A percentile compares a stretch with the other conserved stretches of the same genome.
Evolutionary conservation across 2,329 filamentous ascomycete genomes (phyloP).

Genomic region (Coniella lustricola): DNA sequence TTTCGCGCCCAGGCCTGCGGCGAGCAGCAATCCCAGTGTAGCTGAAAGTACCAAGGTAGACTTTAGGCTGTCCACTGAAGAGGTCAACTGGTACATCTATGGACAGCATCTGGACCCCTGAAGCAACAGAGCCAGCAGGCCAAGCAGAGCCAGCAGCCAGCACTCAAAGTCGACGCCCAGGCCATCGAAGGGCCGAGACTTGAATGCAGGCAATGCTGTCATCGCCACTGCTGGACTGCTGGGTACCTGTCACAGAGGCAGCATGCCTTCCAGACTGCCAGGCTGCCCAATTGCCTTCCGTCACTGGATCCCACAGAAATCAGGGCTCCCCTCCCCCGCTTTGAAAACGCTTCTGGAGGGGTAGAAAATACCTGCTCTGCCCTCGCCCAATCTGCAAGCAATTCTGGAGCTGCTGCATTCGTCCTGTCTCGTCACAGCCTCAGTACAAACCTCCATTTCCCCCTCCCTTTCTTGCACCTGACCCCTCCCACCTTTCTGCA

Average conservation of each 20-base stretch:
- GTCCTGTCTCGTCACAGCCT: conserved; percentile 3
- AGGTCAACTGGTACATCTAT: not conserved
- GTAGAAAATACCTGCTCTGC: conserved; percentile 15
- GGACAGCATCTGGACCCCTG: not conserved
- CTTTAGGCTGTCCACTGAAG: too few relatives aligned
- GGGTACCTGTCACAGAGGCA: conserved; percentile 1
- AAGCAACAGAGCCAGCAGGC: not conserved
- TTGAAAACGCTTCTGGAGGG: conserved; percentile 18
- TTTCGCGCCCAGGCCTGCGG: too few relatives aligned
- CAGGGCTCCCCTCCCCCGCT: conserved; percentile 22
- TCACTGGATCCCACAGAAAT: conserved; percentile 20
- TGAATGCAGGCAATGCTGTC: conserved; percentile 6
- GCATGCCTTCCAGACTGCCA: too few relatives aligned
- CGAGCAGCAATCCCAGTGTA: not conserved
- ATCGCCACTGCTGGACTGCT: conserved; percentile 1
- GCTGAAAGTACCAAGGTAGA: too few relatives aligned
- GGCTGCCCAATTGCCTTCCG: conserved; percentile 1
- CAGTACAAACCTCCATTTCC: conserved; percentile 10
- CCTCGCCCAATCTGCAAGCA: conserved; percentile 5
- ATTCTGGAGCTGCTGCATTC: conserved; percentile 6
- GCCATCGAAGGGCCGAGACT: too few relatives aligned
- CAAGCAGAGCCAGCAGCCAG: not conserved
- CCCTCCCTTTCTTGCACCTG: conserved; percentile 1
- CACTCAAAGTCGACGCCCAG: not conserved
- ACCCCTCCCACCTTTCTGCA: conserved; percentile 1